Conservation (phyloP, 2,329 filamentous ascomycete genomes). For the Biscogniauxia sp. region DNA sequence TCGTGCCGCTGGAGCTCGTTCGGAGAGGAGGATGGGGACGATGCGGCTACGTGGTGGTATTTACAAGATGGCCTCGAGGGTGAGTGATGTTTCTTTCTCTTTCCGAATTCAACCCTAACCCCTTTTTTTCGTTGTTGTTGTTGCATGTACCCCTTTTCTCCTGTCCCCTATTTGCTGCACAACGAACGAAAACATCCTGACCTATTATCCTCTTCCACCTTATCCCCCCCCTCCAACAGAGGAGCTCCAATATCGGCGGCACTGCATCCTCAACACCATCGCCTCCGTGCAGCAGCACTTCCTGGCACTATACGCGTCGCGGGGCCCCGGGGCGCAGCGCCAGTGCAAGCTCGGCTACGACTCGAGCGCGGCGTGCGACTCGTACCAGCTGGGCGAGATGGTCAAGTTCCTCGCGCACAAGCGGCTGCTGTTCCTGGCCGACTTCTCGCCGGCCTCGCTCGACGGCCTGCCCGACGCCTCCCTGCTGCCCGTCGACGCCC, state of each 20-base stretch:
- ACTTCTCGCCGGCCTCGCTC: constrained; percentile 51
- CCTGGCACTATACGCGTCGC: constrained; percentile 63
- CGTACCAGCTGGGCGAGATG: constrained; percentile 76
- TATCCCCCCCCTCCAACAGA: constrained; percentile 37
- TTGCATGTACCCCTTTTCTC: not conserved
- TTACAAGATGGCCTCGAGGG: constrained; percentile 67
- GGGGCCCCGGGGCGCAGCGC: constrained; percentile 45
- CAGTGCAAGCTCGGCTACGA: constrained; percentile 74
- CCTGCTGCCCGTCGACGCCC: constrained; percentile 57
- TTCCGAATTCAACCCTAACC: not conserved
- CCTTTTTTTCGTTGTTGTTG: not conserved
- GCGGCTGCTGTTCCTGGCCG: constrained; percentile 57
- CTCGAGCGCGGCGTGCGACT: constrained; percentile 69
- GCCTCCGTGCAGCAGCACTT: constrained; percentile 70
- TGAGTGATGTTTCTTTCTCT: constrained; percentile 31
- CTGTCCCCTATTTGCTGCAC: not conserved
- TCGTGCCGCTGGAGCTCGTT: constrained; percentile 56
- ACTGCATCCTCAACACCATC: constrained; percentile 65
- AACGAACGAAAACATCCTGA: not conserved
- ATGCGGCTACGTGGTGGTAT: constrained; percentile 64
- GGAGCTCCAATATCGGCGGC: constrained; percentile 64
- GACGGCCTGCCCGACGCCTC: constrained; percentile 48
- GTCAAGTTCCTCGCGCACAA: constrained; percentile 66
- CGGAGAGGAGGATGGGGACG: constrained; percentile 31
- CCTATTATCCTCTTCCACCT: constrained; percentile 1